These are phyloP conservation scores for Mucor sp. DNA, from an alignment of 371 early-diverging fungal genomes.

Conservation along the genomic window DNA sequence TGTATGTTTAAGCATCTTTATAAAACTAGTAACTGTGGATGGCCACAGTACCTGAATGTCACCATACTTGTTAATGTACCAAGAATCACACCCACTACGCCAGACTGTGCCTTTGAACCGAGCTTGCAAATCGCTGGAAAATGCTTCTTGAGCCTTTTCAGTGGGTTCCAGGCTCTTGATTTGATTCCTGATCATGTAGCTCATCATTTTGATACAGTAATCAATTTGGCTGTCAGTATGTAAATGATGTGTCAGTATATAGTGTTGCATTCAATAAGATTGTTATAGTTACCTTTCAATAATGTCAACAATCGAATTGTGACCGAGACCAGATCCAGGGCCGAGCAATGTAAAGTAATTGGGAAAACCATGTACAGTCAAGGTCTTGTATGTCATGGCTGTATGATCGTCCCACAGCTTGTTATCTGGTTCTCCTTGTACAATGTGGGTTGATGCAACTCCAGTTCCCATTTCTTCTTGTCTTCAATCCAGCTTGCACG, in stretches of 20 bases:
- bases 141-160: slow-evolving; percentile 15
- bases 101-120: slow-evolving; percentile 23
- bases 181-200: slow-evolving; percentile 16
- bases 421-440: slow-evolving; percentile 11
- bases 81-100: slow-evolving; percentile 20
- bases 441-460: slow-evolving; percentile 3
- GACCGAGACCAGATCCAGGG: slow-evolving; percentile 41
- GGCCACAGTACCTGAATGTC: slow-evolving; percentile 17
- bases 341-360: slow-evolving; percentile 44
- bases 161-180: slow-evolving; percentile 18
- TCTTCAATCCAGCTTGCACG: slow-evolving; percentile 45
- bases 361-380: slow-evolving; percentile 34
- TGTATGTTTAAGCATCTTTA: neutral
- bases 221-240: slow-evolving; percentile 17
- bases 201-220: slow-evolving; percentile 12
- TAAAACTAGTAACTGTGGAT: neutral
- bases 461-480: slow-evolving; percentile 40
- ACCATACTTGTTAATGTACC: slow-evolving; percentile 19
- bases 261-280: neutral
- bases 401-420: slow-evolving; percentile 18
- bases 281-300: slow-evolving; percentile 25
- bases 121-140: neutral
- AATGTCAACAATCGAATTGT: slow-evolving; percentile 33
- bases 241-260: neutral
- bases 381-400: slow-evolving; percentile 30